These are phyloP conservation scores for Jasminum sambac DNA, from an alignment of 257 asterid species.

Conservation along the genomic window DNA sequence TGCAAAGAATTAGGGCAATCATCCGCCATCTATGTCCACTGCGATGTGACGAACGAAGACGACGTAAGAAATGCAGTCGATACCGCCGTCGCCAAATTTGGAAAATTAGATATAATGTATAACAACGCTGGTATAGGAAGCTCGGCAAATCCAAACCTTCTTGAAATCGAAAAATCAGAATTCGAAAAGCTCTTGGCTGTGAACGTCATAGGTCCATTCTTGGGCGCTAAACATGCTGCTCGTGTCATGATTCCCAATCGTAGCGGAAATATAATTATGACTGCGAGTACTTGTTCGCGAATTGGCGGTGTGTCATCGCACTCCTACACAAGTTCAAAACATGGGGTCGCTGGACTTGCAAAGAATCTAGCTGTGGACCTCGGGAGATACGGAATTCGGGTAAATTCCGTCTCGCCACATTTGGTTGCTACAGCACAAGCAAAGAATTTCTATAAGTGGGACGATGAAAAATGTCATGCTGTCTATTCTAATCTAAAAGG, in stretches of 20 bases:
- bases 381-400: conserved; percentile 37
- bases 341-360: conserved; percentile 33
- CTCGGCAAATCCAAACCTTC: conserved; percentile 14
- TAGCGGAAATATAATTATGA: conserved; percentile 34
- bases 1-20: conserved; percentile 13
- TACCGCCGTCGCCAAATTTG: conserved; percentile 17
- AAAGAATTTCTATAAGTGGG: neutral
- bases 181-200: conserved; percentile 29
- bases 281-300: conserved; percentile 22
- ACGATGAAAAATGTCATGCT: conserved; percentile 1
- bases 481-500: conserved; percentile 27
- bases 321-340: conserved; percentile 37
- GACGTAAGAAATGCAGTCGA: conserved; percentile 21
- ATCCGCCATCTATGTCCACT: conserved; percentile 21
- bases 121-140: conserved; percentile 36
- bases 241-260: conserved; percentile 37
- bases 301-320: conserved; percentile 30
- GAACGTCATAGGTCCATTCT: conserved; percentile 34
- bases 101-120: conserved; percentile 41
- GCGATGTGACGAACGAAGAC: conserved; percentile 24
- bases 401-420: conserved; percentile 40
- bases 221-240: conserved; percentile 49
- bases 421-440: conserved; percentile 25
- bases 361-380: conserved; percentile 31
- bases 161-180: conserved; percentile 11